These are phyloP conservation scores for Populus tremula DNA, from an alignment of 345 rosid species.

Conservation along the genomic window DNA sequence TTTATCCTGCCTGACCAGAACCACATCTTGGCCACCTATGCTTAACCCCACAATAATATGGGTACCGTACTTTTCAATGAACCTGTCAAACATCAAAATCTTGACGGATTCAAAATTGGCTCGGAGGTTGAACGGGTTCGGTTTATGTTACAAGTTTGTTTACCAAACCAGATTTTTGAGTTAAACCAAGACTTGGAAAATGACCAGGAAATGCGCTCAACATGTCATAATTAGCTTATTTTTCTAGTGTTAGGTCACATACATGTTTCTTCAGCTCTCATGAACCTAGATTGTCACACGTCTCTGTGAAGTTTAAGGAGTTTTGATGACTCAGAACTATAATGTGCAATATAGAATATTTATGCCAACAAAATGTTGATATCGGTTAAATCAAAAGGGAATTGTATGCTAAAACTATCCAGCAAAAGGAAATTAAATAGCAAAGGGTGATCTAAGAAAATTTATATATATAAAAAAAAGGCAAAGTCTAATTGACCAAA, in stretches of 20 bases:
- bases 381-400: background rate
- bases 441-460: background rate
- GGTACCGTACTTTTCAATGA: slow-evolving; percentile 86
- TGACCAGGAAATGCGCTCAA: too few relatives aligned
- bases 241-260: too few relatives aligned
- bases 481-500: background rate
- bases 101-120: background rate
- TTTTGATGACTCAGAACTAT: background rate
- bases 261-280: too few relatives aligned
- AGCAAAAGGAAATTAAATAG: background rate
- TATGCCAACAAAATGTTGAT: too few relatives aligned
- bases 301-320: too few relatives aligned
- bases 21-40: slow-evolving; percentile 76
- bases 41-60: slow-evolving; percentile 75
- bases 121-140: background rate
- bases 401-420: background rate
- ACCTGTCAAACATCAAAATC: slow-evolving; percentile 41
- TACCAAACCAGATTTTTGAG: background rate
- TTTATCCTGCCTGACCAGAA: slow-evolving; percentile 64
- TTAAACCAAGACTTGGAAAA: background rate
- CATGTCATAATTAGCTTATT: too few relatives aligned
- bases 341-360: background rate
- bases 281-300: too few relatives aligned
- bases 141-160: background rate
- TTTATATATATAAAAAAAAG: background rate